Conservation (phyloP, 192 early-diverging fungal species). For the Linnemannia schmuckeri region DNA sequence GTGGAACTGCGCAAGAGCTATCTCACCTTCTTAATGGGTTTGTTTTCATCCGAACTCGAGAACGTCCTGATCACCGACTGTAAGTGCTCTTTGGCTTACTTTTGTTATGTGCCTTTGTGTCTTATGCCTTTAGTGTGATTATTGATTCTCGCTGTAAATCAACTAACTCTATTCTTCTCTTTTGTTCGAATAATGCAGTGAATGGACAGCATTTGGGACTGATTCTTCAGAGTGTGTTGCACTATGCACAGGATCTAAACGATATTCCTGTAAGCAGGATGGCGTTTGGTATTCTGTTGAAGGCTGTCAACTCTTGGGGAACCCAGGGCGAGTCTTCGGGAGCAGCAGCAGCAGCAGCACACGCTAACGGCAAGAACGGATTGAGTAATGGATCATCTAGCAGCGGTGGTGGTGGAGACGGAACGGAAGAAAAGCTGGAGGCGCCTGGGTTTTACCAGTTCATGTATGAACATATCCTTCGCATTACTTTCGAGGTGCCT, state of each 20-base stretch:
- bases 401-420: constrained; percentile 24
- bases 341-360: constrained; percentile 4
- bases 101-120: constrained; percentile 25
- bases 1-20: constrained; percentile 87
- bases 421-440: constrained; percentile 27
- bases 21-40: constrained; percentile 79
- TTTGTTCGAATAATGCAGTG: constrained; percentile 36
- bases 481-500: constrained; percentile 85
- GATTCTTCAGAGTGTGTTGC: constrained; percentile 76
- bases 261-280: constrained; percentile 75
- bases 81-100: constrained; percentile 59
- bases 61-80: constrained; percentile 78
- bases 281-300: constrained; percentile 77
- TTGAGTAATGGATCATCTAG: constrained; percentile 26
- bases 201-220: constrained; percentile 73
- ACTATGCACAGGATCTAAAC: constrained; percentile 70
- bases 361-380: constrained; percentile 23
- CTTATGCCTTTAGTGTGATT: neutral
- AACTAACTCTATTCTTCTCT: neutral
- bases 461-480: constrained; percentile 79
- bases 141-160: neutral
- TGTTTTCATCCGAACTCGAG: constrained; percentile 88
- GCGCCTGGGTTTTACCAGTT: constrained; percentile 80
- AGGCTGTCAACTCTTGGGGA: constrained; percentile 77
- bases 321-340: constrained; percentile 30